Base-by-base conservation (phyloP, 176 grass and related monocot genomes). In the Elaeis guineensis region DNA sequence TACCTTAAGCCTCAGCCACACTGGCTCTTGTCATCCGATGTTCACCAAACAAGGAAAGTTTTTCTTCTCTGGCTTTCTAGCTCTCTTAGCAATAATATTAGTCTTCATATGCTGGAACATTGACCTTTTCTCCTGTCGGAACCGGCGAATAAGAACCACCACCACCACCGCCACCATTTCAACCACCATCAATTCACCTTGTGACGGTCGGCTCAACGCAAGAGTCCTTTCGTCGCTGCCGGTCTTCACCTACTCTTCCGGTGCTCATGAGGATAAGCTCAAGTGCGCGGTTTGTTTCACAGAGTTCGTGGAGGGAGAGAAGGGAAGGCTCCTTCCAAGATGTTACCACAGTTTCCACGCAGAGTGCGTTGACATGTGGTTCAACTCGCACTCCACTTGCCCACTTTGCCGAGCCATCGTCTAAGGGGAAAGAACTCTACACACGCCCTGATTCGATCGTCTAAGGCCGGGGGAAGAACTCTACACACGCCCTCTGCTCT, bases 231-330 rank as follows among this genome's bases (percentile, higher is more conserved):
- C 39, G 25, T 76, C 72, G 21, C 62, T 89, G n/a, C 85, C 85
- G 3, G 16, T 68, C 16, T 14, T 74, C 55, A 75, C 6, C 29
- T 79, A 39, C 62, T 61, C 69, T 48, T 16, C 7, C 17, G 21
- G 18, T 20, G 67, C 0, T 3, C 55, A 19, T 1, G 62, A 62
- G 4, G 81, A 58, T 16, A 58, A 16, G 6, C 24, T 44, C 16
- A 78, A 89, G 49, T 89, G 87, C 62, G 67, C 87, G 7, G 87
- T 90, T 19, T 90, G 85, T 77, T 59, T 83, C 23, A 44, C 28
- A n/a, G 85, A 83, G 79, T 65, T 83, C 5, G 63, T 52, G n/a
- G 75, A 83, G 26, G 82, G 82, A 50, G 82, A 90, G 16, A 25
- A 25, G 18, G 49, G 49, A 3, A 72, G 82, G 17, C 54, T 67